Evolutionary conservation across 441 rosid species (phyloP), one percentile per base, ranked within the genome.

Genomic region (Populus tomentosa): DNA sequence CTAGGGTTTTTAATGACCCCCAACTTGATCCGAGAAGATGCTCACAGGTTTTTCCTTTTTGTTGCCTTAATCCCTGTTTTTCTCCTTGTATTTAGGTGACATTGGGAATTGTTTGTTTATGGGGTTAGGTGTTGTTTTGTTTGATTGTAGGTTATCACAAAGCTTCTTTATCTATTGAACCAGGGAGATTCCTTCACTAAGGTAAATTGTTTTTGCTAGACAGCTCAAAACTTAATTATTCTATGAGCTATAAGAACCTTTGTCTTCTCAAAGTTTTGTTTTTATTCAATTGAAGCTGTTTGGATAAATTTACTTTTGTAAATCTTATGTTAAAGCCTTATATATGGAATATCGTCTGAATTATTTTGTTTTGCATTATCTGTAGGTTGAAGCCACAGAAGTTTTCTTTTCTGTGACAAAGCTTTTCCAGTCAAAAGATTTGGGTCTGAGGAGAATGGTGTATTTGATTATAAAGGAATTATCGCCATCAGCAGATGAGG

Each of bases 401-500:
- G 98, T 92, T 69, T 96, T 94, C 92, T 96, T 96, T 77, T 71
- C 99, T 26, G 98, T 91, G 80, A 96, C 99, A 28, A 96, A 96
- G 85, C 99, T 96, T 78, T 96, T 96, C 78, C 99, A 96, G 72
- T 96, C 98, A 0, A 91, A 85, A 80, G 99, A 96, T 86, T 72
- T 91, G 36, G 98, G 95, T 50, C 80, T 96, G 84, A 94, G 99
- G 91, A 90, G 98, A 86, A 96, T 94, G 99, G 98, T 96, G 38
- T 96, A 94, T 85, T 84, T 96, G 89, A 92, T 96, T 81, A 96
- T 94, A 75, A 96, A 96, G 92, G 98, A 96, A 85, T 84, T 96
- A 74, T 96, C 98, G 77, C 99, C 99, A 69, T 96, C 97, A 70
- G 85, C 99, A 1, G 99, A 96, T 86, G 99, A 96, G 99, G 99